phyloP scores from a whole-genome alignment of 208 protist genomes.

The Wallacemonas sp. region DNA sequence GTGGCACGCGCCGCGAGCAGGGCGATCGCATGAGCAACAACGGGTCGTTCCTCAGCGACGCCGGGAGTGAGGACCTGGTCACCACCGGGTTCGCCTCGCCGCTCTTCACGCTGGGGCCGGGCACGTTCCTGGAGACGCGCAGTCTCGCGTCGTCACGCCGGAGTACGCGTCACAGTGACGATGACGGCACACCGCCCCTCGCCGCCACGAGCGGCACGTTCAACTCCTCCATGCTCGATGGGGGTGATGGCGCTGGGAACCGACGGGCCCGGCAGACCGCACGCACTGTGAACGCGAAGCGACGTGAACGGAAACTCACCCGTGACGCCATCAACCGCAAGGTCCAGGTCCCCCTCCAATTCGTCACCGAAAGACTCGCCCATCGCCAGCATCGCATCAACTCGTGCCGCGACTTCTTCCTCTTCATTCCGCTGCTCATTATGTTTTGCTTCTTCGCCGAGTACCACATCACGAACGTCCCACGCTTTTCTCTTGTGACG shows the following conservation, averaged over 20 bases:
- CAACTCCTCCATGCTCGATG: neutral
- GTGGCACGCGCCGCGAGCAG: neutral
- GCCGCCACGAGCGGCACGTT: neutral
- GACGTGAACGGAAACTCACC: neutral
- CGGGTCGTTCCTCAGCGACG: constrained; percentile 4
- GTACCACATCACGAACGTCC: constrained; percentile 12
- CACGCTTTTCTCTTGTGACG: constrained; percentile 19
- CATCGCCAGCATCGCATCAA: constrained; percentile 4
- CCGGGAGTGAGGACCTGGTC: constrained; percentile 10
- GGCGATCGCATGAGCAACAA: neutral
- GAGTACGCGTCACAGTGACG: neutral
- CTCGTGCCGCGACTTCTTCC: constrained; percentile 23
- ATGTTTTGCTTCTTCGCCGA: constrained; percentile 42
- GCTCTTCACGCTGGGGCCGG: constrained; percentile 3
- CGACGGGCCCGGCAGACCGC: neutral
- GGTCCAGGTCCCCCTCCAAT: constrained; percentile 18
- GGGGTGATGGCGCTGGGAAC: neutral
- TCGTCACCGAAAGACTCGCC: constrained; percentile 19
- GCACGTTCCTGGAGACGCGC: constrained; percentile 7
- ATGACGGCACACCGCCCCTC: neutral
- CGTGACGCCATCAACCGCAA: neutral
- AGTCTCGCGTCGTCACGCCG: neutral
- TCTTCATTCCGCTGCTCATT: constrained; percentile 31
- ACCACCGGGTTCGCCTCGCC: constrained; percentile 1
- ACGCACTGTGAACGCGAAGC: neutral